Conservation (phyloP, 768 basidiomycete species). For the Nidularia pulvinata region DNA sequence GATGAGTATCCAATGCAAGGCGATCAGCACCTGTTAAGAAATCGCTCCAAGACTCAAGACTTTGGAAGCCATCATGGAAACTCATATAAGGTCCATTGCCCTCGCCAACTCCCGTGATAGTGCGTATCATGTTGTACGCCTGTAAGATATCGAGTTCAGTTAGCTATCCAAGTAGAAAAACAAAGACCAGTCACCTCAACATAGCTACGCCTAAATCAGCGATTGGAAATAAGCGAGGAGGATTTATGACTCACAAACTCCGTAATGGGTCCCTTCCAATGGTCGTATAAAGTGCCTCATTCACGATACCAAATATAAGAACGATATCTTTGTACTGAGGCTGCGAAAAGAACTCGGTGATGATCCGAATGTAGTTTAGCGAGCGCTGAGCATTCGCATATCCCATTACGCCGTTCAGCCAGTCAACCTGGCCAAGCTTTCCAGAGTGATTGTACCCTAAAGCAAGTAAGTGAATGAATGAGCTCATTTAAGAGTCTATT, state of each 20-base stretch:
- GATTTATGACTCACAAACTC: conserved; percentile 57
- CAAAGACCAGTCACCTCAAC: conserved; percentile 21
- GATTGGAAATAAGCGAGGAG: conserved; percentile 16
- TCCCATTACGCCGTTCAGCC: conserved; percentile 79
- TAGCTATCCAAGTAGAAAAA: conserved; percentile 9
- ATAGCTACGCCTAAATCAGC: not conserved
- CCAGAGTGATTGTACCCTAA: conserved; percentile 64
- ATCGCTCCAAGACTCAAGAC: conserved; percentile 27
- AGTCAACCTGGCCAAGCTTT: conserved; percentile 60
- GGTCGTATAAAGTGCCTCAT: conserved; percentile 51
- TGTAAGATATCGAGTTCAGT: conserved; percentile 35
- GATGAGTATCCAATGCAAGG: conserved; percentile 36
- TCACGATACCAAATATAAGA: conserved; percentile 63
- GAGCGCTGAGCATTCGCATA: conserved; percentile 83
- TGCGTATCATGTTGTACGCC: conserved; percentile 63
- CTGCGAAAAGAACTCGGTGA: conserved; percentile 84
- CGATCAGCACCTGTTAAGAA: conserved; percentile 38
- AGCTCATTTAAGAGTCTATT: no score
- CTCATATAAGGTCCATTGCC: conserved; percentile 64
- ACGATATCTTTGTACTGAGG: conserved; percentile 70
- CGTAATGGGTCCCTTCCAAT: conserved; percentile 59
- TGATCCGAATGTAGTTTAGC: conserved; percentile 75
- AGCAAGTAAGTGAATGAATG: no score
- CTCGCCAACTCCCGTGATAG: conserved; percentile 71
- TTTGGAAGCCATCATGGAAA: conserved; percentile 45